phyloP scores from a whole-genome alignment of 2,329 filamentous ascomycete genomes.

The Exophiala spinifera region DNA sequence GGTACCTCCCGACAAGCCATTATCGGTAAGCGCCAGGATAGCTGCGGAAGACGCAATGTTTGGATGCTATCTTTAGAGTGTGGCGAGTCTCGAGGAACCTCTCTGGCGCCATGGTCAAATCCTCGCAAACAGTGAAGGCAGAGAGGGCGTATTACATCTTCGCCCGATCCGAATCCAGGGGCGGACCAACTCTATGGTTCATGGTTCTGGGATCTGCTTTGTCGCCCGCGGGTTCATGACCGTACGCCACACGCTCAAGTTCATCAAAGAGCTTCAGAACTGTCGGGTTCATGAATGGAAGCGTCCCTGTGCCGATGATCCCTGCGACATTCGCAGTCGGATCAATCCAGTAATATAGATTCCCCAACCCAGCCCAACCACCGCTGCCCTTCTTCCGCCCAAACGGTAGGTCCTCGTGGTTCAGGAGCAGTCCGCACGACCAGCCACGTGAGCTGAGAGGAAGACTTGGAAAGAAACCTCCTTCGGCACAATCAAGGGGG shows the following conservation, averaged over 20 bases:
- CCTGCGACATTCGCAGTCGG: conserved; percentile 13
- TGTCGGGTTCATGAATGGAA: conserved; percentile 20
- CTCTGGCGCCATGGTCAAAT: no score
- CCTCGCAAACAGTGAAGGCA: no score
- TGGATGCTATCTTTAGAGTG: no score
- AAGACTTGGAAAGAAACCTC: conserved; percentile 16
- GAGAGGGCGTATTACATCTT: not conserved
- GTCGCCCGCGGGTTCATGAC: conserved; percentile 5
- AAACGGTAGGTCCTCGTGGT: conserved; percentile 20
- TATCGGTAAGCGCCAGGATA: no score
- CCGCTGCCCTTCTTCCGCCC: conserved; percentile 21
- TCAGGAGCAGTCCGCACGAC: conserved; percentile 23
- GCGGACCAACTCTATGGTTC: conserved; percentile 2
- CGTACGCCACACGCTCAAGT: conserved; percentile 25
- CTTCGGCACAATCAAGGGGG: conserved; percentile 8
- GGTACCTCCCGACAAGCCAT: no score
- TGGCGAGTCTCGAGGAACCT: no score
- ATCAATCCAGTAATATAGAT: conserved; percentile 28
- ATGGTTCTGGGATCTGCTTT: conserved; percentile 2
- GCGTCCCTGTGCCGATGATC: conserved; percentile 11
- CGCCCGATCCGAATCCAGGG: not conserved
- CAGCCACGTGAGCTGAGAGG: conserved; percentile 14
- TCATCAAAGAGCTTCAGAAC: conserved; percentile 21
- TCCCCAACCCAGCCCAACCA: conserved; percentile 25
- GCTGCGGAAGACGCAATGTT: no score